Percentiles rank a stretch among this genome's conserved stretches.
Conservation (phyloP, 2,329 filamentous ascomycete species). For the Verticillium isaacii region DNA sequence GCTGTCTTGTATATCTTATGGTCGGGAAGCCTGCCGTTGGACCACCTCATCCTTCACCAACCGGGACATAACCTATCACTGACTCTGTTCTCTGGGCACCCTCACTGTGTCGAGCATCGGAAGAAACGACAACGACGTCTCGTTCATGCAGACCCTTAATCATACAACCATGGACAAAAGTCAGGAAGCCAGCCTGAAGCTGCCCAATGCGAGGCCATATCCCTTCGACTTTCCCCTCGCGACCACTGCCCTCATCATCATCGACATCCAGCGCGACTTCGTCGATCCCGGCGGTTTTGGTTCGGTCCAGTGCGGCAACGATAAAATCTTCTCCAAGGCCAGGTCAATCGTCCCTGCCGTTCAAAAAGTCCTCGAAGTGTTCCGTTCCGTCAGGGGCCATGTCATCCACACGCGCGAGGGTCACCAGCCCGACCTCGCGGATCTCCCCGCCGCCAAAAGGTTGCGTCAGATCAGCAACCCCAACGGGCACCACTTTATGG, state of each 20-base stretch:
- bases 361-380: slow-evolving; percentile 31
- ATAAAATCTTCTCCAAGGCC: slow-evolving; percentile 25
- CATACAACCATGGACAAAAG: neutral
- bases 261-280: slow-evolving; percentile 53
- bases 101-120: too few species aligned
- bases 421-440: slow-evolving; percentile 45
- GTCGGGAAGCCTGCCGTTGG: neutral
- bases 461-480: slow-evolving; percentile 43
- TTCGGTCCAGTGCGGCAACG: slow-evolving; percentile 37
- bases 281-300: slow-evolving; percentile 42
- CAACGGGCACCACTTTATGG: slow-evolving; percentile 26
- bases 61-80: too few species aligned
- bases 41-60: too few species aligned
- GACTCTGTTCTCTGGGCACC: too few species aligned
- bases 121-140: too few species aligned
- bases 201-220: slow-evolving; percentile 17
- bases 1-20: neutral
- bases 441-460: slow-evolving; percentile 45
- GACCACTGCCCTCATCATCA: slow-evolving; percentile 46
- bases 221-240: slow-evolving; percentile 27
- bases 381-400: slow-evolving; percentile 32
- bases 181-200: neutral
- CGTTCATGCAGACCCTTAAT: neutral
- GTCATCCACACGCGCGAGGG: slow-evolving; percentile 48
- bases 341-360: slow-evolving; percentile 38